A percentile compares a stretch with the other conserved stretches of the same genome.
phyloP scores from a whole-genome alignment of 345 rosid species.

The Heritiera littoralis region DNA sequence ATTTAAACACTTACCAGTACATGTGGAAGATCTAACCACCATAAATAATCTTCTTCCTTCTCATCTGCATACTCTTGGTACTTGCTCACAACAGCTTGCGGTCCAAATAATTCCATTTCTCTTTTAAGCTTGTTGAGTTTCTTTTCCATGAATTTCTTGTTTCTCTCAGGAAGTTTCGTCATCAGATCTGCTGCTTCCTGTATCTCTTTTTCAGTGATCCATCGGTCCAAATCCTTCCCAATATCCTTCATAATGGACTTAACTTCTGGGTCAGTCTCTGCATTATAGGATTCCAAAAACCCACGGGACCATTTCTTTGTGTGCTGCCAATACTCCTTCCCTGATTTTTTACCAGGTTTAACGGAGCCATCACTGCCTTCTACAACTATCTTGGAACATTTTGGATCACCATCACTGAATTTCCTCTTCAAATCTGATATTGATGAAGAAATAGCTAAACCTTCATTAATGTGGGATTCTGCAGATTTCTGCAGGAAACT shows the following conservation, averaged over 20 bases:
- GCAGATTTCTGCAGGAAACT: constrained; percentile 39
- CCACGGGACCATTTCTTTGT: constrained; percentile 93
- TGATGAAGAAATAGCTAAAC: constrained; percentile 39
- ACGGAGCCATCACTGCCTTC: constrained; percentile 88
- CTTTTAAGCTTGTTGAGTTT: constrained; percentile 76
- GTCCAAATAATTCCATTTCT: constrained; percentile 92
- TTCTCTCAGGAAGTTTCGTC: constrained; percentile 55
- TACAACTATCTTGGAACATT: constrained; percentile 56
- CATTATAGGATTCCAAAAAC: constrained; percentile 73
- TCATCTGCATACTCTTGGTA: constrained; percentile 78
- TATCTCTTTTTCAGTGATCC: constrained; percentile 92
- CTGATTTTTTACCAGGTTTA: constrained; percentile 74
- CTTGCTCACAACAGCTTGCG: constrained; percentile 91
- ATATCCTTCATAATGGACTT: constrained; percentile 82
- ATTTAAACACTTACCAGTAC: constrained; percentile 57
- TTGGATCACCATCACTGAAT: constrained; percentile 31
- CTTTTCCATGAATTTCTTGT: constrained; percentile 70
- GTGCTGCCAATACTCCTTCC: constrained; percentile 90
- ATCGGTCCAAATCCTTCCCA: constrained; percentile 86
- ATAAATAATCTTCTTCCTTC: constrained; percentile 79
- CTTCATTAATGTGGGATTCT: constrained; percentile 32
- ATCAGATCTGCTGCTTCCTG: constrained; percentile 77
- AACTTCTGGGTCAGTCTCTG: constrained; percentile 80
- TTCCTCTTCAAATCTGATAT: constrained; percentile 31
- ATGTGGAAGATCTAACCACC: constrained; percentile 97